phyloP scores from a whole-genome alignment of 257 asterid species.

The Mentha longifolia region DNA sequence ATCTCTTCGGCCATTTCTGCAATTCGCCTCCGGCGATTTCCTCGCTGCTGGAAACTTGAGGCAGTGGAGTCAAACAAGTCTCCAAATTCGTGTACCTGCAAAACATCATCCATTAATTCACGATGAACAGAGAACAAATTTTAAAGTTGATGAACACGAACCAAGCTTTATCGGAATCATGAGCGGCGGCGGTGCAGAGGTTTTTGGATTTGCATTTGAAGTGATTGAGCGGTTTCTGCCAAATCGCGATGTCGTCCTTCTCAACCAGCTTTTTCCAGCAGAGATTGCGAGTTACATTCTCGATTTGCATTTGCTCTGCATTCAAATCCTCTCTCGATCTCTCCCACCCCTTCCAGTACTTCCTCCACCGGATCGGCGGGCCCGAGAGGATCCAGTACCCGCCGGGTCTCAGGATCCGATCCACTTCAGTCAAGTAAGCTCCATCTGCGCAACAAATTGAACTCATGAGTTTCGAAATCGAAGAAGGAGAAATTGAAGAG shows the following conservation, averaged over 20 bases:
- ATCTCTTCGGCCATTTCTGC: constrained; percentile 74
- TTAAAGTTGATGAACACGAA: constrained; percentile 28
- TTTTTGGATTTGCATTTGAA: constrained; percentile 43
- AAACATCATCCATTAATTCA: background rate
- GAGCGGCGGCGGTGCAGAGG: constrained; percentile 44
- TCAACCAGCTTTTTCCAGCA: constrained; percentile 89
- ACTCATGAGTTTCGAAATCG: background rate
- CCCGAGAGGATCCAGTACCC: constrained; percentile 96
- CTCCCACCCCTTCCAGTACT: constrained; percentile 82
- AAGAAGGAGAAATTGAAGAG: background rate
- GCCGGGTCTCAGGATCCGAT: constrained; percentile 79
- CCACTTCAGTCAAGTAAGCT: constrained; percentile 76
- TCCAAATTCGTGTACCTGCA: constrained; percentile 70
- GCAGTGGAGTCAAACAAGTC: constrained; percentile 78
- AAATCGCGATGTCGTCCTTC: constrained; percentile 75
- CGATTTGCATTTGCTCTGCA: constrained; percentile 74
- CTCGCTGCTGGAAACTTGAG: constrained; percentile 51
- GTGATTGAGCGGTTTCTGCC: constrained; percentile 86
- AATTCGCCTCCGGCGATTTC: constrained; percentile 73
- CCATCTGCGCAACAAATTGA: constrained; percentile 51
- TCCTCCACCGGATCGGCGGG: constrained; percentile 88
- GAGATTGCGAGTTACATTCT: constrained; percentile 61
- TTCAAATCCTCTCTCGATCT: constrained; percentile 71
- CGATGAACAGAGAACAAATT: background rate
- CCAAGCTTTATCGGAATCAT: constrained; percentile 77